A percentile compares a stretch with the other conserved stretches of the same genome.
phyloP scores from a whole-genome alignment of 2,329 filamentous ascomycete species.

The Sporothrix humicola region DNA sequence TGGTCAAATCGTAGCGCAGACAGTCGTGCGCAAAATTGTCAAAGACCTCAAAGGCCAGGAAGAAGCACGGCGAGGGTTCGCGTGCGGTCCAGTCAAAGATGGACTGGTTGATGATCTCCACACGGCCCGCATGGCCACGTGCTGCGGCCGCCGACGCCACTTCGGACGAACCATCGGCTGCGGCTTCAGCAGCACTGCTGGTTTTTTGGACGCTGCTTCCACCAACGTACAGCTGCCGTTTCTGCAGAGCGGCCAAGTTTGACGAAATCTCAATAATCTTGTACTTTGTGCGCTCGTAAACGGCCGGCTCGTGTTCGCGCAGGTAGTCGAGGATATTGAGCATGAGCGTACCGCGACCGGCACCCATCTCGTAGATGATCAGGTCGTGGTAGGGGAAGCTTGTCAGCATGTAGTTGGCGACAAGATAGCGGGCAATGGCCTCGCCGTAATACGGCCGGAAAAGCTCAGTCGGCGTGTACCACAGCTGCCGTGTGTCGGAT shows the following conservation, averaged over 20 bases:
- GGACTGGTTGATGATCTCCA: slow-evolving; percentile 92
- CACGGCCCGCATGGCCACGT: slow-evolving; percentile 79
- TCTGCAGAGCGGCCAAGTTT: slow-evolving; percentile 78
- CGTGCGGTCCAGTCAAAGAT: slow-evolving; percentile 92
- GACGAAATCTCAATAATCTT: slow-evolving; percentile 95
- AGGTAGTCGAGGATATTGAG: slow-evolving; percentile 97
- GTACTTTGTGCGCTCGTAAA: slow-evolving; percentile 92
- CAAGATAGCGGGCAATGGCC: slow-evolving; percentile 92
- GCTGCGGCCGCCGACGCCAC: slow-evolving; percentile 50
- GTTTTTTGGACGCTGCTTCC: not conserved
- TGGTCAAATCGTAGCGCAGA: slow-evolving; percentile 84
- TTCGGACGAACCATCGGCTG: slow-evolving; percentile 32
- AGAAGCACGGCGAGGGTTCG: slow-evolving; percentile 94
- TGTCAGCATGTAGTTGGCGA: slow-evolving; percentile 93
- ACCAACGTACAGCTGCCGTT: slow-evolving; percentile 60
- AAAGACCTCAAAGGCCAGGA: slow-evolving; percentile 96
- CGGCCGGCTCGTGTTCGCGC: slow-evolving; percentile 82
- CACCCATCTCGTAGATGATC: slow-evolving; percentile 98
- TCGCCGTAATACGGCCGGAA: slow-evolving; percentile 97
- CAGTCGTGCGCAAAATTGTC: slow-evolving; percentile 98
- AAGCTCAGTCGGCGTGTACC: slow-evolving; percentile 97
- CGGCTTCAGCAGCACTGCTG: slow-evolving; percentile 17
- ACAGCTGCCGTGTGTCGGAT: slow-evolving; percentile 80
- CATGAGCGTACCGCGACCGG: slow-evolving; percentile 97
- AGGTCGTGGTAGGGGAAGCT: slow-evolving; percentile 96